Percentiles rank a stretch among this genome's conserved stretches.
These are phyloP conservation scores for Tulasnella sp. DNA, from an alignment of 768 basidiomycete genomes.

Conservation along the genomic window DNA sequence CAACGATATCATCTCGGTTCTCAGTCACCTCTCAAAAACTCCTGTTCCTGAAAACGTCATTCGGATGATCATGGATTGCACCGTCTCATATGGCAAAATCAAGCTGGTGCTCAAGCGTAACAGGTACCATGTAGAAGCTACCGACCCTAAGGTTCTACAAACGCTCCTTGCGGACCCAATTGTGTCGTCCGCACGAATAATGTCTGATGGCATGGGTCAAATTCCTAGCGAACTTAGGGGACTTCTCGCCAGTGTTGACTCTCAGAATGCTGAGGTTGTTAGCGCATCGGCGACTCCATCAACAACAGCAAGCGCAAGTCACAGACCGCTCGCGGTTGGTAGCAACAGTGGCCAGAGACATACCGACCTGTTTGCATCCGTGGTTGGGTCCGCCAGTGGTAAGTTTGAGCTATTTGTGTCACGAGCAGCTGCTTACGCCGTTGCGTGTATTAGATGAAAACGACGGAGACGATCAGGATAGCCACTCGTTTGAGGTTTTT, in stretches of 20 bases:
- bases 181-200: constrained; percentile 80
- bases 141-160: constrained; percentile 89
- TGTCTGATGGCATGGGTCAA: constrained; percentile 58
- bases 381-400: constrained; percentile 90
- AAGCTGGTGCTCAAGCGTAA: constrained; percentile 98
- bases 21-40: constrained; percentile 83
- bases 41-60: constrained; percentile 86
- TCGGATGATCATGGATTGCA: constrained; percentile 85
- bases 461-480: constrained; percentile 95
- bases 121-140: constrained; percentile 94
- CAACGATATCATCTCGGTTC: constrained; percentile 95
- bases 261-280: constrained; percentile 37
- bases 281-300: constrained; percentile 49
- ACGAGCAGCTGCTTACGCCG: constrained; percentile 10
- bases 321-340: constrained; percentile 24
- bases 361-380: constrained; percentile 84
- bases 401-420: neutral
- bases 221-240: constrained; percentile 51
- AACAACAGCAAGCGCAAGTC: neutral
- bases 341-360: constrained; percentile 44
- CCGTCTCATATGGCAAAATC: constrained; percentile 95
- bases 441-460: constrained; percentile 70
- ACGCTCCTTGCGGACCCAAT: constrained; percentile 77
- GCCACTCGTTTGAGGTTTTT: constrained; percentile 94
- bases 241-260: constrained; percentile 73